These are phyloP conservation scores for Dothiorella sarmentorum DNA, from an alignment of 2,329 filamentous ascomycete genomes.

Conservation along the genomic window DNA sequence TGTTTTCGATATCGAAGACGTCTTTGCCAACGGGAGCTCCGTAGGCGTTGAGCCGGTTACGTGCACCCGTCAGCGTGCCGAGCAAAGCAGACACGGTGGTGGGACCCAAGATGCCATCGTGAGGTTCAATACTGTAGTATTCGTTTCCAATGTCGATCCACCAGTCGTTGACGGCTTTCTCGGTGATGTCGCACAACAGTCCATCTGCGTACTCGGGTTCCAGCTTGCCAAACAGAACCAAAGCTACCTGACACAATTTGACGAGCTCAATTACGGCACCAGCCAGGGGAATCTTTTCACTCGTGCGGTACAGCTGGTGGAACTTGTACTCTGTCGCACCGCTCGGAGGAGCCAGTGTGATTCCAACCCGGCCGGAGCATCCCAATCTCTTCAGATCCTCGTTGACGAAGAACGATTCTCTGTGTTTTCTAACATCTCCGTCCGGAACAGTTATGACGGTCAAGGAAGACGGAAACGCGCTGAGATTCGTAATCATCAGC, in stretches of 20 bases:
- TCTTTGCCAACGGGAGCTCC: slow-evolving; percentile 86
- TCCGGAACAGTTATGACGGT: slow-evolving; percentile 89
- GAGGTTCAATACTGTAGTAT: slow-evolving; percentile 87
- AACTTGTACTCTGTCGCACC: slow-evolving; percentile 87
- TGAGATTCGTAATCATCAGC: slow-evolving; percentile 91
- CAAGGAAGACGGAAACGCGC: slow-evolving; percentile 83
- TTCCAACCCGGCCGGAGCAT: slow-evolving; percentile 82
- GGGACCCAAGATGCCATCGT: slow-evolving; percentile 87
- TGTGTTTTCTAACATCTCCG: slow-evolving; percentile 76
- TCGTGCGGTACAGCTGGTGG: slow-evolving; percentile 82
- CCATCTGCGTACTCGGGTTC: slow-evolving; percentile 89
- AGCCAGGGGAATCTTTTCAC: slow-evolving; percentile 74
- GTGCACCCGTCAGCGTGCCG: slow-evolving; percentile 82
- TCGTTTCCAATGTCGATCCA: slow-evolving; percentile 92
- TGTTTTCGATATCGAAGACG: slow-evolving; percentile 78
- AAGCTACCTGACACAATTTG: slow-evolving; percentile 83
- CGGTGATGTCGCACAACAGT: slow-evolving; percentile 87
- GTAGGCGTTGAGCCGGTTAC: slow-evolving; percentile 81
- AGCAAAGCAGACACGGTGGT: slow-evolving; percentile 86
- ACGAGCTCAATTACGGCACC: slow-evolving; percentile 82
- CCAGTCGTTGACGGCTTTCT: slow-evolving; percentile 88
- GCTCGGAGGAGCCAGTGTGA: slow-evolving; percentile 75
- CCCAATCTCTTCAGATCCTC: slow-evolving; percentile 89
- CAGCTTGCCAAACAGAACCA: slow-evolving; percentile 83
- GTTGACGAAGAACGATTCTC: slow-evolving; percentile 86